Conservation (phyloP, 768 basidiomycete species). For the Arthromyces matolae region DNA sequence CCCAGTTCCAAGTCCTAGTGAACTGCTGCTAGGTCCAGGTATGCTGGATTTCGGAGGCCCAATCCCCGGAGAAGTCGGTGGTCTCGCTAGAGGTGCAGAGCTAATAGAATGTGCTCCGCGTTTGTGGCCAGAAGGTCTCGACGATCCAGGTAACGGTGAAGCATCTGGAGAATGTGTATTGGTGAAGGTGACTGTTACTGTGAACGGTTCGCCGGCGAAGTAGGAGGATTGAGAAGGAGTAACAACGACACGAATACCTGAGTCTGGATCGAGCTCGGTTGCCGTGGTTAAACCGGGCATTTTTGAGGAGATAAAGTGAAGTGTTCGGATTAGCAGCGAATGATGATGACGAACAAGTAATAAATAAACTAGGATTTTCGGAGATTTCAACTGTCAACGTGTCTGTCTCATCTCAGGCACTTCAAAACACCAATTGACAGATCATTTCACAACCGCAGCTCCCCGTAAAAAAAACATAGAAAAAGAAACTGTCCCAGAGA, state of each 20-base stretch:
- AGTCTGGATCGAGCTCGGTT: neutral
- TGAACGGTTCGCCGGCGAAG: conserved; percentile 88
- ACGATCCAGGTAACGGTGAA: conserved; percentile 26
- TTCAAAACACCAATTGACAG: no score
- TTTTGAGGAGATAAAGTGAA: no score
- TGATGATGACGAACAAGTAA: neutral
- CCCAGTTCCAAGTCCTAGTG: conserved; percentile 5
- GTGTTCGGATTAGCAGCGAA: neutral
- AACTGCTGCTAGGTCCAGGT: conserved; percentile 18
- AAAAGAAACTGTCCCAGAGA: no score
- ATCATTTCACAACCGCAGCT: no score
- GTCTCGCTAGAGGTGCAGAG: conserved; percentile 75
- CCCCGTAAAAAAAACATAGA: no score
- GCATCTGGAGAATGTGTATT: conserved; percentile 62
- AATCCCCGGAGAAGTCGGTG: conserved; percentile 82
- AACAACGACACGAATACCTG: conserved; percentile 62
- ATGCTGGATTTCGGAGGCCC: conserved; percentile 44
- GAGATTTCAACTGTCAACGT: no score
- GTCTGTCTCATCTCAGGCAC: no score
- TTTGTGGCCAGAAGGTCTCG: conserved; percentile 44
- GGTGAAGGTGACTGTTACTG: conserved; percentile 82
- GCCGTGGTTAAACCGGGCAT: no score
- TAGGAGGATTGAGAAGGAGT: conserved; percentile 84
- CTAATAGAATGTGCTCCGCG: conserved; percentile 79
- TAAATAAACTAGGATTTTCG: no score